Conservation (phyloP, 306 rosid species). For the Crataegus laevigata region DNA sequence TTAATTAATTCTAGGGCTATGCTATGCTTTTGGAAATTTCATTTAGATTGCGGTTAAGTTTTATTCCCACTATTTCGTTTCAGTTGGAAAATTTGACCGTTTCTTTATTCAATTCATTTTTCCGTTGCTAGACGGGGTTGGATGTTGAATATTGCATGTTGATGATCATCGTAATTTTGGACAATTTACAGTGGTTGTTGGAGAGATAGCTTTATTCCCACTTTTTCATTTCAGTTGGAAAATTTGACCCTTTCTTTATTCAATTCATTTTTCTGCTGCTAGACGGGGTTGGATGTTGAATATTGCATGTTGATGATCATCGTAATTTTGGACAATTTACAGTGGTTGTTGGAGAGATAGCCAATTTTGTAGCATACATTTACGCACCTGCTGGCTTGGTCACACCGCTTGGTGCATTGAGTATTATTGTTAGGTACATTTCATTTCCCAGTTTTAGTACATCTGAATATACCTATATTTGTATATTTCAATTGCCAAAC, state of each 20-base stretch:
- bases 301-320: neutral
- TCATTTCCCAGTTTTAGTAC: neutral
- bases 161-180: neutral
- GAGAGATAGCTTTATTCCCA: conserved; percentile 66
- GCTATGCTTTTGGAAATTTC: neutral
- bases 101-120: neutral
- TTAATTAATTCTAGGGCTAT: neutral
- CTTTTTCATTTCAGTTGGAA: neutral
- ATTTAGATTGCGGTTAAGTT: neutral
- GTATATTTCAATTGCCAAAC: neutral
- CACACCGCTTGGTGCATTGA: conserved; percentile 87
- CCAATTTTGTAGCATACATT: conserved; percentile 77
- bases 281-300: neutral
- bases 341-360: conserved; percentile 89
- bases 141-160: conserved; percentile 1
- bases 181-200: conserved; percentile 65
- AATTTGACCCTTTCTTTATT: neutral
- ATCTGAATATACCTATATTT: neutral
- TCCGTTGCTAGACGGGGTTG: conserved; percentile 1
- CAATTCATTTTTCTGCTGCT: neutral
- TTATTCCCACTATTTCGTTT: neutral
- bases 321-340: conserved; percentile 6
- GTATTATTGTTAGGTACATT: conserved; percentile 79
- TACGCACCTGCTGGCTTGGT: conserved; percentile 87
- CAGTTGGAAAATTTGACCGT: neutral